phyloP scores from a whole-genome alignment of 441 rosid genomes.

The Populus hybrid region DNA sequence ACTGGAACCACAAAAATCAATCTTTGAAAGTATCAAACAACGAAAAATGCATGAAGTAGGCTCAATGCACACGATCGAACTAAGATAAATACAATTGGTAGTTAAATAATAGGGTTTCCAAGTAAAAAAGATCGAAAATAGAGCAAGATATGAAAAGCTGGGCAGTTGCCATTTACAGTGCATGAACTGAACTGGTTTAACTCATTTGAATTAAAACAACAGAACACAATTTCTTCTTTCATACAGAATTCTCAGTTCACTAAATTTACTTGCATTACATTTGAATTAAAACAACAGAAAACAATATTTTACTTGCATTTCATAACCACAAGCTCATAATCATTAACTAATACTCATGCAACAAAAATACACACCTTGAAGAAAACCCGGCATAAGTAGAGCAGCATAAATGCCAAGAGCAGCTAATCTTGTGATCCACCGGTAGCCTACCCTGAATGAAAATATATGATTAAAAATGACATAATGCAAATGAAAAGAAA shows the following conservation, averaged over 20 bases:
- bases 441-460: slow-evolving; percentile 87
- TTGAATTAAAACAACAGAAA: too few relatives aligned
- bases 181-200: neutral
- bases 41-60: neutral
- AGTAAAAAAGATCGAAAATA: neutral
- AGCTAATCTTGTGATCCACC: slow-evolving; percentile 57
- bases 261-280: neutral
- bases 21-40: neutral
- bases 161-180: neutral
- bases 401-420: slow-evolving; percentile 55
- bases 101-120: neutral
- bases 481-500: slow-evolving; percentile 3
- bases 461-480: slow-evolving; percentile 31
- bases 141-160: neutral
- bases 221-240: neutral
- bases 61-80: neutral
- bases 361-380: slow-evolving; percentile 57
- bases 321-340: neutral
- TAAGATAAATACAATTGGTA: neutral
- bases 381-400: slow-evolving; percentile 90
- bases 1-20: neutral
- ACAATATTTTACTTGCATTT: neutral
- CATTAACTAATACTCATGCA: neutral
- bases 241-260: neutral
- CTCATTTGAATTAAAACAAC: neutral